Conservation (phyloP, 768 basidiomycete species). For the Galerina marginata region DNA sequence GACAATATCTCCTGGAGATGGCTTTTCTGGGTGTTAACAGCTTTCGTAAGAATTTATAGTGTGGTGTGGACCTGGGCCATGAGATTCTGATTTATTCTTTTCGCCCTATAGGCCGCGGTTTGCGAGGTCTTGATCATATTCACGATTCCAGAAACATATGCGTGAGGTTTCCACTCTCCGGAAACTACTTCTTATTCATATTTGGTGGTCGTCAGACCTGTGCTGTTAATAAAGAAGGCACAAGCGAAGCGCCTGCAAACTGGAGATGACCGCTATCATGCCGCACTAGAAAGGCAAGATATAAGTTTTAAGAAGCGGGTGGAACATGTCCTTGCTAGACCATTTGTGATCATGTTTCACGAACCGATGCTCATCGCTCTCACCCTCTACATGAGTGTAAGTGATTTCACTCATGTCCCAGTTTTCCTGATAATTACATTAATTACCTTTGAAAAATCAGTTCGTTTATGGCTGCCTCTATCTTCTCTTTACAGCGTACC, state of each 20-base stretch:
- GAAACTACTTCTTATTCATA: not conserved
- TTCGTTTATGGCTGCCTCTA: slow-evolving; percentile 71
- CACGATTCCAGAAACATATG: slow-evolving; percentile 72
- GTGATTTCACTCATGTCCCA: slow-evolving; percentile 21
- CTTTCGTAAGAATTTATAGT: slow-evolving; percentile 48
- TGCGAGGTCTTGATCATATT: slow-evolving; percentile 56
- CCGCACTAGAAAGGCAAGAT: slow-evolving; percentile 51
- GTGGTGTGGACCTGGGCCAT: not conserved
- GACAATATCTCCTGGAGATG: slow-evolving; percentile 63
- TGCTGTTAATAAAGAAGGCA: slow-evolving; percentile 60
- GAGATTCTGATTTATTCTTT: not conserved
- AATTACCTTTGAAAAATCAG: slow-evolving; percentile 27
- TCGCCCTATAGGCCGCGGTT: slow-evolving; percentile 44
- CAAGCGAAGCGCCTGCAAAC: slow-evolving; percentile 54
- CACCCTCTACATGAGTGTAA: slow-evolving; percentile 66
- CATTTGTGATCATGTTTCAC: slow-evolving; percentile 65
- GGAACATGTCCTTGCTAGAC: slow-evolving; percentile 56
- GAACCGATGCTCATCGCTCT: slow-evolving; percentile 72
- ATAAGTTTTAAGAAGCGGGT: slow-evolving; percentile 44
- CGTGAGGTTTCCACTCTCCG: slow-evolving; percentile 35
- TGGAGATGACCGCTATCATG: slow-evolving; percentile 55
- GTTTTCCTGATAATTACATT: not conserved
- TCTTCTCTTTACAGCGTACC: slow-evolving; percentile 65
- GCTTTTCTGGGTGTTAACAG: slow-evolving; percentile 68
- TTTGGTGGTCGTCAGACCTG: slow-evolving; percentile 43